phyloP scores from a whole-genome alignment of 2,329 filamentous ascomycete genomes.

The Alternaria metachromatica region DNA sequence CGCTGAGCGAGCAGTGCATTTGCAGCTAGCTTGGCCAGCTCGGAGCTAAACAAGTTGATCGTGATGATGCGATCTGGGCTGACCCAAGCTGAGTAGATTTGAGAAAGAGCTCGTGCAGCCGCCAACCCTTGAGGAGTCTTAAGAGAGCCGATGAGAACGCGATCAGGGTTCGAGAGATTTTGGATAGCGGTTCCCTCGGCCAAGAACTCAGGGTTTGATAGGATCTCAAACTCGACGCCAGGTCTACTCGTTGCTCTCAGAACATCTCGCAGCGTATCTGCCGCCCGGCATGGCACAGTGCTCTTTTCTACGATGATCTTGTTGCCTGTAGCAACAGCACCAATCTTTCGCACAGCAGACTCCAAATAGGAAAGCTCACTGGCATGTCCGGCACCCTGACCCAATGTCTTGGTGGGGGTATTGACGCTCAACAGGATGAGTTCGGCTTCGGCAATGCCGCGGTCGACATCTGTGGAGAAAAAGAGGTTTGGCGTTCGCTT shows the following conservation, averaged over 20 bases:
- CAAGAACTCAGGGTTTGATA: conserved; percentile 83
- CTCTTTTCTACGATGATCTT: conserved; percentile 83
- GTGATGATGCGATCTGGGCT: conserved; percentile 70
- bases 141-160: conserved; percentile 76
- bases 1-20: conserved; percentile 83
- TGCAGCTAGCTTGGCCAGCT: conserved; percentile 78
- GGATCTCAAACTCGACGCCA: conserved; percentile 68
- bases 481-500: conserved; percentile 69
- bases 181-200: conserved; percentile 77
- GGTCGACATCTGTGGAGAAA: conserved; percentile 73
- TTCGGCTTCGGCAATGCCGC: conserved; percentile 70
- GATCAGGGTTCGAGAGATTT: conserved; percentile 73
- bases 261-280: conserved; percentile 71
- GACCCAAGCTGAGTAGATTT: conserved; percentile 76
- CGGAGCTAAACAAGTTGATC: conserved; percentile 78
- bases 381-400: conserved; percentile 72
- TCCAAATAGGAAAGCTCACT: conserved; percentile 77
- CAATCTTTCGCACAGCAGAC: conserved; percentile 71
- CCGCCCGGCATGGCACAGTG: conserved; percentile 78
- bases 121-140: conserved; percentile 63
- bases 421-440: conserved; percentile 79
- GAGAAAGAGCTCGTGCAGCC: conserved; percentile 69
- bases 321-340: conserved; percentile 68
- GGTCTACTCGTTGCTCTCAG: conserved; percentile 53
- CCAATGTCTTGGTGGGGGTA: conserved; percentile 76